Base-by-base conservation (phyloP, 2,329 filamentous ascomycete species). In the Fonsecaea monophora region DNA sequence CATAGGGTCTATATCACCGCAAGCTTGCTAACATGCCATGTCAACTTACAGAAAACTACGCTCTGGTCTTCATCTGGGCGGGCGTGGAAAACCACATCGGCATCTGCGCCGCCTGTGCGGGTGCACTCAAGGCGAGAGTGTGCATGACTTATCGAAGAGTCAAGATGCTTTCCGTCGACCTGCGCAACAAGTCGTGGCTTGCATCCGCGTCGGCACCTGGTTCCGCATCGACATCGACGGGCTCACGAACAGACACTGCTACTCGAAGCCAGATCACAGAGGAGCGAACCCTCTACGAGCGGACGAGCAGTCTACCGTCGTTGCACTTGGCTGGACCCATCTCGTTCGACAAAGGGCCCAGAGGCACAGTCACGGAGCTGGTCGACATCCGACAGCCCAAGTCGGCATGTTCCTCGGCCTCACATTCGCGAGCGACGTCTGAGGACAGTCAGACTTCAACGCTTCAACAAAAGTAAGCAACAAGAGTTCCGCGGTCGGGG, bases 21-120 rank as follows among this genome's bases (percentile, higher is more conserved):
- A 13, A 13, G 34, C 34, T 21, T 2, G n/a, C 50, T 35, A 37
- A 34, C 15, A 32, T 56, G 5, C 53, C 30, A 25, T 60, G 15
- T 53, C 55, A 18, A n/a, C 18, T 42, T 35, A 53, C 61, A 70
- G 68, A 67, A 64, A 70, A 68, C 53, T 70, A 68, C 21, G 68
- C 68, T 8, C 53, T 70, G 21, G 58, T 70, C 32, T 68, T 59
- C 40, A 50, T 70, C 21, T 70, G 68, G 68, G 68, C 68, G 0
- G 35, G 62, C 8, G 68, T 70, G 6, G 68, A 70, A 37, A 70
- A 70, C 65, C 68, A 70, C 56, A 40, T 70, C 35, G 68, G 68
- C n/a, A 70, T 70, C 53, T 70, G 68, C 45, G 65, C 63, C 30
- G 68, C 68, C 25, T 70, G 68, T 53, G 68, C 55, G 4, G 68